Evolutionary conservation across 2,329 filamentous ascomycete genomes (phyloP).

Genomic region (Alternaria postmessia): DNA sequence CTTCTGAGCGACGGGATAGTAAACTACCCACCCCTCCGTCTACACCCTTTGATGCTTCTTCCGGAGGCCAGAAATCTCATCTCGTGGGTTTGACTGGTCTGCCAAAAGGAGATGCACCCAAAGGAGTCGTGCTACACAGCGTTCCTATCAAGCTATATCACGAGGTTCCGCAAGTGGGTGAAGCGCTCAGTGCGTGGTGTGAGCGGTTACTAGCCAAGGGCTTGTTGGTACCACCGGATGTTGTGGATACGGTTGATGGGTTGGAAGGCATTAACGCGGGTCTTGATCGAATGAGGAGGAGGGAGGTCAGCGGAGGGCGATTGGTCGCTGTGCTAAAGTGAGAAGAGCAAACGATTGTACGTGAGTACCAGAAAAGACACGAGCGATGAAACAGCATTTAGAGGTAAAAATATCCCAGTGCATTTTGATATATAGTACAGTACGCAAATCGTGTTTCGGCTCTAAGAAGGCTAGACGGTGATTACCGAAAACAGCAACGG

Average conservation of each 20-base stretch:
- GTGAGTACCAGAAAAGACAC: background rate
- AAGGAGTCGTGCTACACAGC: constrained; percentile 65
- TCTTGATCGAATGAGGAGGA: constrained; percentile 70
- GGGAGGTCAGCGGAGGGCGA: constrained; percentile 72
- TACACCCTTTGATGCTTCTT: constrained; percentile 30
- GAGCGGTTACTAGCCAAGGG: constrained; percentile 68
- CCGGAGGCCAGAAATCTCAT: constrained; percentile 30
- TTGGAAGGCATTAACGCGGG: constrained; percentile 72
- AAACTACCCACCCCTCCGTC: constrained; percentile 40
- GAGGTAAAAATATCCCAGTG: constrained; percentile 3
- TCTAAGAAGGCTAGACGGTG: background rate
- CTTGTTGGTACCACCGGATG: constrained; percentile 66
- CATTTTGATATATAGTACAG: constrained; percentile 5
- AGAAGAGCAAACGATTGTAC: background rate
- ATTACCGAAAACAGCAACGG: background rate
- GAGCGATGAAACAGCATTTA: background rate
- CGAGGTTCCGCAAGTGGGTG: constrained; percentile 60
- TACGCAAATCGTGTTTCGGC: background rate
- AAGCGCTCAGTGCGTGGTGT: constrained; percentile 67
- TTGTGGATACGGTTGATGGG: constrained; percentile 70
- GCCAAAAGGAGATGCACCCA: constrained; percentile 62
- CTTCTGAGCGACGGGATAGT: constrained; percentile 14
- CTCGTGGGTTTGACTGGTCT: constrained; percentile 67
- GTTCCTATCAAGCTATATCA: constrained; percentile 82
- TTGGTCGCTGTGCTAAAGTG: constrained; percentile 58